Base-by-base conservation (phyloP, 129 eudicot species). In the Centella asiatica region DNA sequence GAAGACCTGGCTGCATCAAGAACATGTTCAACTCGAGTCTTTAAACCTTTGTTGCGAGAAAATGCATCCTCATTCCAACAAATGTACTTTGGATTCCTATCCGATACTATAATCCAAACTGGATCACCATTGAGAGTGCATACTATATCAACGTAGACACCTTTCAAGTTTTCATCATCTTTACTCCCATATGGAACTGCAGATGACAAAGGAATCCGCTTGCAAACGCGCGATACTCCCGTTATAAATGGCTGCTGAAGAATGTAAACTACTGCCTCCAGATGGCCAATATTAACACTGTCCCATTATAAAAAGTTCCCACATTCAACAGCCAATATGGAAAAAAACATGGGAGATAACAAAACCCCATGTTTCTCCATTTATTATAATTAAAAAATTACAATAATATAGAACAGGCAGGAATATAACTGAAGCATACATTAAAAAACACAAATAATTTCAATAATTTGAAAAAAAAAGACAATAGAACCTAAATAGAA, bases 211-310 rank as follows among this genome's bases (percentile, higher is more conserved):
- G 68, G 74, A 48, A 93, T 60, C 1, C 84, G 67, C 77, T 87
- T 87, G 88, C 99, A 93, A 54, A 88, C 95, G 54, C 96, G 96
- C 3, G 99, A 83, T 14, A 93, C 93, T 48, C 92, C 89, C 9
- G 77, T 80, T 19, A 93, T 72, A 27, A 58, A 64, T 23, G 87
- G 95, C 26, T 87, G 95, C 70, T 80, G 83, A 62, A 93, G 96
- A 42, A 93, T 70, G 69, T 85, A 78, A 20, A 80, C 85, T 25
- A 93, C 79, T 13, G 95, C 79, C 76, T 87, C 99, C 67, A 93
- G 76, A 69, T 93, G 82, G 26, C 99, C 99, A 45, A 93, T 67
- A 72, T 93, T 93, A 65, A 68, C 74, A 66, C 93, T 83, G 90
- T 62, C 61, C 9, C 48, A 52, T 5, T 6, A 45, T 14, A 0